phyloP scores from a whole-genome alignment of 139 green algal species.

The Picochlorum costavermella region DNA sequence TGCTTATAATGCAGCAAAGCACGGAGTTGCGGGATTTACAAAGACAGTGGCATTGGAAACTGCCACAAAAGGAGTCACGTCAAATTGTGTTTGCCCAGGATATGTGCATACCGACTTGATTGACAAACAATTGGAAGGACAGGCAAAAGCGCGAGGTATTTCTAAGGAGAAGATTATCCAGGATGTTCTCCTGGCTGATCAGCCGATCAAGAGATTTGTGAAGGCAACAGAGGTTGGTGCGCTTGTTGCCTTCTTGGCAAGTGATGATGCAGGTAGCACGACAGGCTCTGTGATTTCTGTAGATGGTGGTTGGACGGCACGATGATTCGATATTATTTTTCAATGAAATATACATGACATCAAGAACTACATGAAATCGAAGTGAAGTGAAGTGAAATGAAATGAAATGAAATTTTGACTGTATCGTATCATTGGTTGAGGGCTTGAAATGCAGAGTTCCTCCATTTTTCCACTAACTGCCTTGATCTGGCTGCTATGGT shows the following conservation, averaged over 20 bases:
- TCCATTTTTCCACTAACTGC: background rate
- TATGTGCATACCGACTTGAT: slow-evolving; percentile 53
- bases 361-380: background rate
- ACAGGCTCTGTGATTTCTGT: slow-evolving; percentile 72
- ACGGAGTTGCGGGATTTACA: slow-evolving; percentile 73
- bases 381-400: background rate
- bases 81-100: slow-evolving; percentile 27
- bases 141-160: slow-evolving; percentile 58
- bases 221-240: slow-evolving; percentile 59
- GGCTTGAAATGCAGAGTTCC: background rate
- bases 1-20: slow-evolving; percentile 87
- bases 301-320: slow-evolving; percentile 62
- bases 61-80: slow-evolving; percentile 43
- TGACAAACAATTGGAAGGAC: slow-evolving; percentile 60
- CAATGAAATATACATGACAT: background rate
- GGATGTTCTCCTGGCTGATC: slow-evolving; percentile 78
- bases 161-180: slow-evolving; percentile 29
- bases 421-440: background rate
- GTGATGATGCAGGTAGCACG: slow-evolving; percentile 59
- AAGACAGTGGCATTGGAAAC: slow-evolving; percentile 76
- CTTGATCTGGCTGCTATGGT: background rate
- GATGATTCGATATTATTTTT: slow-evolving; percentile 9
- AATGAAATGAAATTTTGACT: background rate
- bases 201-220: slow-evolving; percentile 84
- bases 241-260: slow-evolving; percentile 64